Base-by-base conservation (phyloP, 2,329 filamentous ascomycete species). In the Pestalotiopsis sp. region DNA sequence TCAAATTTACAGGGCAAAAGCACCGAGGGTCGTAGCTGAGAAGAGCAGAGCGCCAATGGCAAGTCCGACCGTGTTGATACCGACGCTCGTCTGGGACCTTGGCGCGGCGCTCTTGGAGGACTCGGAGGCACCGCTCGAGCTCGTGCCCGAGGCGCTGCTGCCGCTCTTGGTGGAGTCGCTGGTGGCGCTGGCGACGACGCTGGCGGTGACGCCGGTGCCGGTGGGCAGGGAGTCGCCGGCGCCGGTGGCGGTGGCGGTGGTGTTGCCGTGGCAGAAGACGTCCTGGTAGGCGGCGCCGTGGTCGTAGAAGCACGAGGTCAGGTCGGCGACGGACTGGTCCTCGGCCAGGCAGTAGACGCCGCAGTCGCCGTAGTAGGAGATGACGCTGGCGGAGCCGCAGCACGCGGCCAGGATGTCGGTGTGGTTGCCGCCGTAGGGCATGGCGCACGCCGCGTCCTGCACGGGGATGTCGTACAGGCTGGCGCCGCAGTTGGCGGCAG, bases 271-370 rank as follows among this genome's bases (percentile, higher is more conserved):
- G 78, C 85, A 87, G 73, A 85, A 87, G 70, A 86, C 79, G 7
- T 80, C 72, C 11, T 71, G 69, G 64, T 77, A 73, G 36, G 74
- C 70, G 36, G 80, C 80, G 39, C 82, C 83, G 63, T 82, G 73
- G 39, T 76, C 71, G 63, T 71, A 77, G 14, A 87, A 75, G 71
- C 85, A 87, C 3, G 73, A 39, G 4, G 74, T 74, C 41, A 85
- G 73, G 4, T 78, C 72, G 12, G 70, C 67, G 64, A 83, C 73
- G 25, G 72, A 76, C 70, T 84, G 82, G 58, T 74, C 81, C 56
- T 77, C 74, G 0, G 82, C 83, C 17, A 83, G 81, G 72, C 85
- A 87, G 83, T 86, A 87, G 69, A 86, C 72, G 17, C 82, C 83
- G 78, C 85, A 87, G 73, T 80, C 76, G 74, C 81, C 73, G 73